Base-by-base conservation (phyloP, 805 yeast genomes). In the Sugiyamaella americana region DNA sequence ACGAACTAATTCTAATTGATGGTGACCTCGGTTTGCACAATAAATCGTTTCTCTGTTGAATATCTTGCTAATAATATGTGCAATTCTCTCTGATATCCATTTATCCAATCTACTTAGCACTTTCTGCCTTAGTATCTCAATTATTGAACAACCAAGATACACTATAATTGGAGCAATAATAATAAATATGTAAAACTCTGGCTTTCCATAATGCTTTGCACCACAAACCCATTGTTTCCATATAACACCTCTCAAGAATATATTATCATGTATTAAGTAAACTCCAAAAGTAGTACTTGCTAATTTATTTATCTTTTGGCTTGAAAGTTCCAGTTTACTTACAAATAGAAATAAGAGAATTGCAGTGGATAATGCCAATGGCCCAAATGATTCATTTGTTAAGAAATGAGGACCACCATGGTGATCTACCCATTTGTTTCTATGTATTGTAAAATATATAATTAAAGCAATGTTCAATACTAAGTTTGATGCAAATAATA, bases 201-300 rank as follows among this genome's bases (percentile, higher is more conserved):
- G 32, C 32, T 26, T 26, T 26, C 13, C 32, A 26, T 26, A 26
- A 13, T 26, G 32, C 8, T 8, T 26, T 8, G 32, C 11, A 26
- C 32, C 32, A 8, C 13, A 13, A 8, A 26, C 32, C 8, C 8
- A 8, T 11, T 24, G 18, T 11, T 37, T 11, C 37, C 36, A 44
- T 4, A 44, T 8, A 2, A 3, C 4, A 5, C 26, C 19, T 21
- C 42, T 29, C 5, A 44, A 19, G n/a, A 44, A 6, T 10, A 21
- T 22, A 19, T 44, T 20, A 2, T 44, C 47, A 22, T 44, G 47
- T 4, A 44, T 26, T 8, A 44, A 38, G 26, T 44, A 44, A 13
- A 44, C 47, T 4, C 35, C 17, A 38, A 44, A 44, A 6, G 43
- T 34, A 26, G 39, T 16, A 5, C 26, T 13, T 11, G 47, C 47